A percentile compares a stretch with the other conserved stretches of the same genome.
phyloP scores from a whole-genome alignment of 768 basidiomycete species.

The Antrodiella citrinella region DNA sequence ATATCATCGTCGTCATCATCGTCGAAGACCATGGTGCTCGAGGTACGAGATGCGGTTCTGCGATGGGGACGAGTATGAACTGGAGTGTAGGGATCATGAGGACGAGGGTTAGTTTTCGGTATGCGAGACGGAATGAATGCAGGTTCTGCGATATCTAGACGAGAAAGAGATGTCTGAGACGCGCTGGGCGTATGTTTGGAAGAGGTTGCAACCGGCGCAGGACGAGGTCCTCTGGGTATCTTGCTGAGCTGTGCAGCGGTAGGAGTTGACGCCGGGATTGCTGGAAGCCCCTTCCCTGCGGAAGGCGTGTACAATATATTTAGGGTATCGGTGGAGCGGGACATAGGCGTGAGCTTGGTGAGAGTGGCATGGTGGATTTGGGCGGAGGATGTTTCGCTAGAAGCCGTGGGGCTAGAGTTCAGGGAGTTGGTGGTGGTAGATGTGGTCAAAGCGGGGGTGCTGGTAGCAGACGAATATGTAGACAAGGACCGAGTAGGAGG shows the following conservation, averaged over 20 bases:
- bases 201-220: slow-evolving; percentile 1
- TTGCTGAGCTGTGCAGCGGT: slow-evolving; percentile 8
- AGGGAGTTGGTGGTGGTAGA: not conserved
- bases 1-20: slow-evolving; percentile 1
- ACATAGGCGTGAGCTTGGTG: slow-evolving; percentile 16
- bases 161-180: slow-evolving; percentile 3
- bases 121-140: slow-evolving; percentile 1
- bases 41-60: slow-evolving; percentile 10
- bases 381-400: slow-evolving; percentile 17
- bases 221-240: slow-evolving; percentile 19
- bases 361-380: slow-evolving; percentile 22
- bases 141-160: not conserved
- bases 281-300: not conserved
- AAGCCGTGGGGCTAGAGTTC: slow-evolving; percentile 14
- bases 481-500: slow-evolving; percentile 24
- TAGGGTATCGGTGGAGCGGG: slow-evolving; percentile 11
- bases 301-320: slow-evolving; percentile 4
- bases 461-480: slow-evolving; percentile 16
- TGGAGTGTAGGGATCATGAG: slow-evolving; percentile 22
- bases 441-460: slow-evolving; percentile 5
- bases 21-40: slow-evolving; percentile 1
- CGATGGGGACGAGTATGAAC: slow-evolving; percentile 23
- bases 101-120: not conserved
- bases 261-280: not conserved
- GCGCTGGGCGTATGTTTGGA: not conserved